These are phyloP conservation scores for Trichoderma brevicompactum DNA, from an alignment of 2,329 filamentous ascomycete genomes.

Conservation along the genomic window DNA sequence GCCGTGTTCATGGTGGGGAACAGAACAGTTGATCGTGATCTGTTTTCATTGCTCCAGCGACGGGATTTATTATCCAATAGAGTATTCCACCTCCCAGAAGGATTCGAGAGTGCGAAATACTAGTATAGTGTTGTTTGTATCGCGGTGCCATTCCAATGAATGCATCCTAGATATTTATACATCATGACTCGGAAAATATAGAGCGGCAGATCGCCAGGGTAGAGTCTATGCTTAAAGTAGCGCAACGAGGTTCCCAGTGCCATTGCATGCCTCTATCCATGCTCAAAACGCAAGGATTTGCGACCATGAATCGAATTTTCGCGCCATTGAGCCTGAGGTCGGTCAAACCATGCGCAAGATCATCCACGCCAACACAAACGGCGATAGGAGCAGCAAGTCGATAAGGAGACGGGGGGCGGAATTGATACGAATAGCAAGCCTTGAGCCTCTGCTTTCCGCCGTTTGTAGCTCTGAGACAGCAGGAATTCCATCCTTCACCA, in stretches of 20 bases:
- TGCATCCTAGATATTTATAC: background rate
- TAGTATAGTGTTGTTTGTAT: background rate
- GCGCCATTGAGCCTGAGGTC: background rate
- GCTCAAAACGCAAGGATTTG: too few relatives aligned
- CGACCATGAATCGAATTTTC: too few relatives aligned
- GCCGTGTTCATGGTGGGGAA: too few relatives aligned
- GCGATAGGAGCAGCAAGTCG: background rate
- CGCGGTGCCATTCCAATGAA: background rate
- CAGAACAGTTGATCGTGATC: too few relatives aligned
- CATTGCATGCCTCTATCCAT: background rate
- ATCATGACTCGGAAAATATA: too few relatives aligned
- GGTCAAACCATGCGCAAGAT: background rate
- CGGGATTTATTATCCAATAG: too few relatives aligned
- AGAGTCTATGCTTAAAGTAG: background rate
- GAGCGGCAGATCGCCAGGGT: background rate
- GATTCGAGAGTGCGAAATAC: too few relatives aligned
- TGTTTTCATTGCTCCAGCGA: too few relatives aligned
- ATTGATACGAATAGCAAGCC: background rate
- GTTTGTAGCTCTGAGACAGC: background rate
- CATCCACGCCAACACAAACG: too few relatives aligned
- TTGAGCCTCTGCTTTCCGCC: background rate
- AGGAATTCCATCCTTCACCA: slow-evolving; percentile 14
- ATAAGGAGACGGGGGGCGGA: background rate
- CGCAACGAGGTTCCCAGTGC: background rate
- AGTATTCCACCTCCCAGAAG: too few relatives aligned